These are phyloP conservation scores for Sporothrix protearum DNA, from an alignment of 2,329 filamentous ascomycete species.

Conservation along the genomic window DNA sequence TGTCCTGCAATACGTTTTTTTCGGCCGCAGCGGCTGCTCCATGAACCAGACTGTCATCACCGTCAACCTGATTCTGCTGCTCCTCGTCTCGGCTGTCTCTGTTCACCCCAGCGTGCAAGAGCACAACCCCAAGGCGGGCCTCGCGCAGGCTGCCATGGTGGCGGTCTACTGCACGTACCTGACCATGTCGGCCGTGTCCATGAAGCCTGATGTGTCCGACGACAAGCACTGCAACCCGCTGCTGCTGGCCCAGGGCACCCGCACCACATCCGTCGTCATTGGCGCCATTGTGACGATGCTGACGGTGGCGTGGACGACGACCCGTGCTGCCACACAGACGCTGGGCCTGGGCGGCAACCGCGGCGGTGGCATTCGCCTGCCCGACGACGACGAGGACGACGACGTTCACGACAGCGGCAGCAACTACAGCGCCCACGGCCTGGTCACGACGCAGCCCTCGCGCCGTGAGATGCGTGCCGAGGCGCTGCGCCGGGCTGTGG, in stretches of 20 bases:
- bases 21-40: slow-evolving; percentile 72
- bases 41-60: slow-evolving; percentile 98
- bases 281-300: slow-evolving; percentile 95
- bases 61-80: slow-evolving; percentile 81
- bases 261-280: slow-evolving; percentile 85
- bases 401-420: slow-evolving; percentile 16
- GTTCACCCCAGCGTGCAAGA: slow-evolving; percentile 89
- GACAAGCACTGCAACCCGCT: slow-evolving; percentile 91
- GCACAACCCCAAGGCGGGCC: slow-evolving; percentile 84
- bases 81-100: slow-evolving; percentile 77
- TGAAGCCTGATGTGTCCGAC: slow-evolving; percentile 94
- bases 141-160: slow-evolving; percentile 97
- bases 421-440: slow-evolving; percentile 54
- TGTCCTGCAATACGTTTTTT: slow-evolving; percentile 95
- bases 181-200: slow-evolving; percentile 95
- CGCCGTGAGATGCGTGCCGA: slow-evolving; percentile 91
- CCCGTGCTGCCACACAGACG: slow-evolving; percentile 87
- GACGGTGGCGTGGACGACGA: slow-evolving; percentile 96
- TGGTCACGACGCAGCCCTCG: slow-evolving; percentile 81
- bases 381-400: slow-evolving; percentile 56
- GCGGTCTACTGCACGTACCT: slow-evolving; percentile 98
- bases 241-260: slow-evolving; percentile 76
- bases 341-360: slow-evolving; percentile 64
- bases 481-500: slow-evolving; percentile 84
- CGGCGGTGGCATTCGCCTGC: slow-evolving; percentile 58